Percentiles rank a stretch among this genome's conserved stretches.
phyloP scores from a whole-genome alignment of 192 early-diverging fungal genomes.

The Rhizoclosmatium sp. region DNA sequence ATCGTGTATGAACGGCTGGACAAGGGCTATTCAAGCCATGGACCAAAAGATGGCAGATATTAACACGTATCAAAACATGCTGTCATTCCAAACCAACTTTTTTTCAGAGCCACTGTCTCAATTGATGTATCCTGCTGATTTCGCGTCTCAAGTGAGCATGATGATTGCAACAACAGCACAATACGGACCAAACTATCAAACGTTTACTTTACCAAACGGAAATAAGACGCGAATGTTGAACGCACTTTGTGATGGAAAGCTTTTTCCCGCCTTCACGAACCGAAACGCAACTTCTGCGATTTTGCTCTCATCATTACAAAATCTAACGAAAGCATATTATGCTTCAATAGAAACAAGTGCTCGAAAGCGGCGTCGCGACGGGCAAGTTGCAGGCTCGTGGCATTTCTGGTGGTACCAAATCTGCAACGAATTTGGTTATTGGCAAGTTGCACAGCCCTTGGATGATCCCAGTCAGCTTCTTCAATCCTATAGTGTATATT shows the following conservation, averaged over 20 bases:
- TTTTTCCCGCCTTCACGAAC: constrained; percentile 14
- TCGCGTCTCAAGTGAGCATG: not conserved
- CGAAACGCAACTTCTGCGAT: not conserved
- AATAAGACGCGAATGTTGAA: not conserved
- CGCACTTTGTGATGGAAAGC: constrained; percentile 18
- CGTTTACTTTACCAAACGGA: too few species aligned
- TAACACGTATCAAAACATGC: not conserved
- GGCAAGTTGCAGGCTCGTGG: not conserved
- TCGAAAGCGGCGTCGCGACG: too few species aligned
- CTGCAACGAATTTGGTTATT: constrained; percentile 36
- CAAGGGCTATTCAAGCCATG: not conserved
- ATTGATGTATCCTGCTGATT: not conserved
- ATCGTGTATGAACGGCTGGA: not conserved
- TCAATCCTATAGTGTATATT: constrained; percentile 21
- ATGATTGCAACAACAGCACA: not conserved
- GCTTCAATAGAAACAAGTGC: not conserved
- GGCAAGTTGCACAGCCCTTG: constrained; percentile 5
- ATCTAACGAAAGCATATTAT: not conserved
- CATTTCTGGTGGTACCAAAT: constrained; percentile 23
- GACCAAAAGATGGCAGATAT: not conserved
- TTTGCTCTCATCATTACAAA: constrained; percentile 4
- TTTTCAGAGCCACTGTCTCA: not conserved
- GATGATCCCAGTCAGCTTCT: not conserved
- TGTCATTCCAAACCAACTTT: not conserved
- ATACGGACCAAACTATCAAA: not conserved